phyloP scores from a whole-genome alignment of 2,329 filamentous ascomycete species.

The Cyphellophora europaea region DNA sequence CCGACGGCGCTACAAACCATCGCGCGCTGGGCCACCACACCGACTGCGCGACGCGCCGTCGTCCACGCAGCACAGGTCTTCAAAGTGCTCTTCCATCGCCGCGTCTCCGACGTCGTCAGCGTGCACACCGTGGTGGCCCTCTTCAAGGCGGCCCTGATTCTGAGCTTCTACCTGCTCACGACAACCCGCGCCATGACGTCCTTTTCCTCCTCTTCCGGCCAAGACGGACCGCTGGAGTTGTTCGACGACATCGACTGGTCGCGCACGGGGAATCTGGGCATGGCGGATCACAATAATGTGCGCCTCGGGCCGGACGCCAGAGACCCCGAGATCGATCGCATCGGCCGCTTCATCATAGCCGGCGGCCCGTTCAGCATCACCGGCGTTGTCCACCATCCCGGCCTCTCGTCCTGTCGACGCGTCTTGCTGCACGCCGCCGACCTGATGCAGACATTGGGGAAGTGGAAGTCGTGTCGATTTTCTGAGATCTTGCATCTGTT shows the following conservation, averaged over 20 bases:
- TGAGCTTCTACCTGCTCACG: slow-evolving; percentile 43
- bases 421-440: not conserved
- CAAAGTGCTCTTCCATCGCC: slow-evolving; percentile 39
- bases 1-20: slow-evolving; percentile 35
- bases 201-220: no score
- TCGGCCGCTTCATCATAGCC: not conserved
- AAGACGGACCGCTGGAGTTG: slow-evolving; percentile 28
- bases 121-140: slow-evolving; percentile 40
- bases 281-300: not conserved
- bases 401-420: slow-evolving; percentile 1
- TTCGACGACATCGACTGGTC: slow-evolving; percentile 43
- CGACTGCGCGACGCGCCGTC: slow-evolving; percentile 38
- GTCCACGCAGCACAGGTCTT: slow-evolving; percentile 44
- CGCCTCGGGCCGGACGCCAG: no score
- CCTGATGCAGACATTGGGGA: no score
- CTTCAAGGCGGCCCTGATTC: slow-evolving; percentile 40
- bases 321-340: not conserved
- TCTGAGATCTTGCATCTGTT: no score
- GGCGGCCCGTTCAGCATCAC: slow-evolving; percentile 2
- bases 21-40: slow-evolving; percentile 38
- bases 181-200: slow-evolving; percentile 14
- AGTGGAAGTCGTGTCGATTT: no score
- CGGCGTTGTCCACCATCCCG: not conserved
- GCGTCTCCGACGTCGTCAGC: slow-evolving; percentile 41
- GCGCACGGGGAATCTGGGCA: slow-evolving; percentile 25